Evolutionary conservation across 2,329 filamentous ascomycete genomes (phyloP).

Genomic region (Penicillium thymicola): DNA sequence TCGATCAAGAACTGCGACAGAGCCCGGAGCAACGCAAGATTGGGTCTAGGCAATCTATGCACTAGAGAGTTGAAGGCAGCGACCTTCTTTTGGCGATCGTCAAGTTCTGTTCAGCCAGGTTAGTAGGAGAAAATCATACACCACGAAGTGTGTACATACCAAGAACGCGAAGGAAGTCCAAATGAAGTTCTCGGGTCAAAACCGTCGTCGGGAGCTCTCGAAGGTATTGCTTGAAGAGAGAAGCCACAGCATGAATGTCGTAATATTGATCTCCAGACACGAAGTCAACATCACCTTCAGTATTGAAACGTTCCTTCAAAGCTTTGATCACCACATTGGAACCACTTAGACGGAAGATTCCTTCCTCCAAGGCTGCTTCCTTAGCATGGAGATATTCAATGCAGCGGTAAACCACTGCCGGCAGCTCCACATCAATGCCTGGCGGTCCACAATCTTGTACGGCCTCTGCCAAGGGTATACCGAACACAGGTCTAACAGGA

Average conservation of each 20-base stretch:
- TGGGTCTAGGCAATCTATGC: conserved; percentile 73
- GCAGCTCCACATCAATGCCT: conserved; percentile 71
- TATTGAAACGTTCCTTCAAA: conserved; percentile 89
- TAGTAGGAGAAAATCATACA: conserved; percentile 7
- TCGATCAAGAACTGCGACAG: conserved; percentile 84
- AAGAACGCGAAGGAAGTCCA: conserved; percentile 80
- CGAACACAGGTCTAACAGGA: conserved; percentile 71
- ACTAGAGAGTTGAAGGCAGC: conserved; percentile 72
- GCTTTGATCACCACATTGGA: conserved; percentile 92
- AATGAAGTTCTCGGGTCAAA: conserved; percentile 81
- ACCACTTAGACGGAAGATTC: conserved; percentile 95
- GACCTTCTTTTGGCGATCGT: conserved; percentile 72
- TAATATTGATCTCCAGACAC: conserved; percentile 76
- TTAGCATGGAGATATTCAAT: conserved; percentile 87
- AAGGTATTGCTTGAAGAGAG: conserved; percentile 87
- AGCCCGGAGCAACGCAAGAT: conserved; percentile 77
- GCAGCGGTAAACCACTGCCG: conserved; percentile 91
- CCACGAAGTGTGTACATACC: conserved; percentile 40
- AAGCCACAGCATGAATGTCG: conserved; percentile 94
- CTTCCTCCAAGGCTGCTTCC: conserved; percentile 80
- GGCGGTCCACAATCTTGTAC: conserved; percentile 72
- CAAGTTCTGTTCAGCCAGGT: conserved; percentile 56
- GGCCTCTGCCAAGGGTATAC: conserved; percentile 78
- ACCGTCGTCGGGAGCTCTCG: conserved; percentile 90
- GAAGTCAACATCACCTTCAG: conserved; percentile 85